phyloP scores from a whole-genome alignment of 2,329 filamentous ascomycete genomes.

The Nemania serpens region DNA sequence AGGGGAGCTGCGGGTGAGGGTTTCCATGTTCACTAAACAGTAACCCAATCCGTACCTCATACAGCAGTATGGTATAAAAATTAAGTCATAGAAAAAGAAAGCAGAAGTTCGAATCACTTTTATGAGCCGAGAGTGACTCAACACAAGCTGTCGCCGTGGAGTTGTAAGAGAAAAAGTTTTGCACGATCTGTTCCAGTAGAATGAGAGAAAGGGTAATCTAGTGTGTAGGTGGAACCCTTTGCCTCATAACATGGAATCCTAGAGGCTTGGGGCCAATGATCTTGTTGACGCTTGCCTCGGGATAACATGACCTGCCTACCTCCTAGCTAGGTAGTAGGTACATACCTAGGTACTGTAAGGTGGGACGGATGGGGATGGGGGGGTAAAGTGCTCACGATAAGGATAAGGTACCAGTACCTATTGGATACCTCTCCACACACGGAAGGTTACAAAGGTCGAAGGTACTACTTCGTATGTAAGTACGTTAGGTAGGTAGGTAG shows the following conservation, averaged over 20 bases:
- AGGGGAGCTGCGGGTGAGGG: not conserved
- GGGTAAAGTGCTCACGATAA: too few relatives aligned
- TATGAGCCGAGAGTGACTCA: not conserved
- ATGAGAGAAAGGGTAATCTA: not conserved
- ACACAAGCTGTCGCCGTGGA: not conserved
- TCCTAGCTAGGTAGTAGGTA: not conserved
- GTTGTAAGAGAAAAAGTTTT: not conserved
- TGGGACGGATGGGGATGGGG: too few relatives aligned
- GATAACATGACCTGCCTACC: not conserved
- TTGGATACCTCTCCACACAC: too few relatives aligned
- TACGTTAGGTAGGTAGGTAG: not conserved
- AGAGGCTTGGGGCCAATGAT: not conserved
- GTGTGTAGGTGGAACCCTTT: not conserved
- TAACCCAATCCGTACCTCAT: not conserved
- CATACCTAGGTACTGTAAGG: conserved; percentile 2
- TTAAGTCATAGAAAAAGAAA: not conserved
- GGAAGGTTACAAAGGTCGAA: too few relatives aligned
- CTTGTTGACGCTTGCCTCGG: not conserved
- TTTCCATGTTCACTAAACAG: conserved; percentile 22
- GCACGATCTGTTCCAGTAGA: not conserved
- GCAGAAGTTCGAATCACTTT: not conserved
- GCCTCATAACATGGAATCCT: too few relatives aligned
- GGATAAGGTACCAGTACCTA: not conserved
- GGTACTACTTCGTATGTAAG: not conserved
- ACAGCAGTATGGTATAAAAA: not conserved